phyloP scores from a whole-genome alignment of 2,329 filamentous ascomycete species.

The Annulohypoxylon truncatum region DNA sequence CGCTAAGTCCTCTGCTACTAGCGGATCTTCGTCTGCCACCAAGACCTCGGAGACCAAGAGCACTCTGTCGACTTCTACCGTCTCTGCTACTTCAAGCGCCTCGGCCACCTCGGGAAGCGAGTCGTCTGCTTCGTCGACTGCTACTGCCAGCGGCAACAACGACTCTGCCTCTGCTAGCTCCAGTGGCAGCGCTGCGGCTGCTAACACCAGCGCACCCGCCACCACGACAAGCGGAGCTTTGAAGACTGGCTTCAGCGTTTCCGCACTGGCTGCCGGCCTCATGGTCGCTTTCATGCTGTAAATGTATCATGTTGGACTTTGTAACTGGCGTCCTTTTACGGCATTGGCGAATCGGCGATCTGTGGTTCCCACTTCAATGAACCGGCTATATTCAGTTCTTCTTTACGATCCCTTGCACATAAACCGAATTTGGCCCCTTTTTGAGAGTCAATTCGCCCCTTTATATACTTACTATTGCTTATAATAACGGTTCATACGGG shows the following conservation, averaged over 20 bases:
- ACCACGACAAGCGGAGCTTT: constrained; percentile 37
- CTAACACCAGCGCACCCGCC: constrained; percentile 30
- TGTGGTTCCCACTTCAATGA: constrained; percentile 39
- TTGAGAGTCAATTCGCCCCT: constrained; percentile 17
- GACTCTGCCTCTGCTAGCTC: constrained; percentile 4
- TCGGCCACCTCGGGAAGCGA: constrained; percentile 23
- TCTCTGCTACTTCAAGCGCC: constrained; percentile 19
- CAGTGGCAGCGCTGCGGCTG: constrained; percentile 22
- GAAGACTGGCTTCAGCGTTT: constrained; percentile 44
- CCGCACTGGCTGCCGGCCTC: constrained; percentile 43
- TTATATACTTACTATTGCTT: constrained; percentile 41
- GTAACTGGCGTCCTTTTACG: constrained; percentile 20
- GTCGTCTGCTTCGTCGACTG: constrained; percentile 20
- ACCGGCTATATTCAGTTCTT: constrained; percentile 43
- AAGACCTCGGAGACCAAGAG: constrained; percentile 31
- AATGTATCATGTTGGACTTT: constrained; percentile 16
- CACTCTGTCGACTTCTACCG: constrained; percentile 33
- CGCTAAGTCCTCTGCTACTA: constrained; percentile 27
- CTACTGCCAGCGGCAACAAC: constrained; percentile 14
- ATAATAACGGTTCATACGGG: constrained; percentile 47
- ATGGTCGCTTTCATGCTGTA: constrained; percentile 47
- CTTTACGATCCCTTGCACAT: constrained; percentile 42
- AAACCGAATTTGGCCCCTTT: constrained; percentile 35
- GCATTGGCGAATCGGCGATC: constrained; percentile 34
- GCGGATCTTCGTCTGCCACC: constrained; percentile 39